A percentile compares a stretch with the other conserved stretches of the same genome.
These are phyloP conservation scores for Solanum dulcamara DNA, from an alignment of 257 asterid species.

Conservation along the genomic window DNA sequence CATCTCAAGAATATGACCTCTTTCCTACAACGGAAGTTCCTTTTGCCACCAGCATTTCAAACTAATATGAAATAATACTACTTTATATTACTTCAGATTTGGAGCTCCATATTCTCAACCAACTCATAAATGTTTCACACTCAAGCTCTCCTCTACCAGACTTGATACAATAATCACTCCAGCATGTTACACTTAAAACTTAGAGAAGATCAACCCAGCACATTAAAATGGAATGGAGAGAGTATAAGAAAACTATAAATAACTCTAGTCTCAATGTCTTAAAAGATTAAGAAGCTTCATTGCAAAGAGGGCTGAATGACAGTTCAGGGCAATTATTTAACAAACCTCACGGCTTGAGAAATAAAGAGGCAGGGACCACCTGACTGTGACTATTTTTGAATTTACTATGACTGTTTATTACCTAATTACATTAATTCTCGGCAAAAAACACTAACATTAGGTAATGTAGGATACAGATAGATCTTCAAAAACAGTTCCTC, in stretches of 20 bases:
- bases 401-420: not conserved
- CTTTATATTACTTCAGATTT: not conserved
- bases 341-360: not conserved
- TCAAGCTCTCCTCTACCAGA: not conserved
- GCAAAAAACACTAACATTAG: not conserved
- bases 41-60: not conserved
- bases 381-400: not conserved
- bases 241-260: not conserved
- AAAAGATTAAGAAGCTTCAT: not conserved
- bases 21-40: not conserved
- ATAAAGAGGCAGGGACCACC: not conserved
- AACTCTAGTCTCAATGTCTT: not conserved
- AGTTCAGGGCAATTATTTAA: not conserved
- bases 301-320: not conserved
- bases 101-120: not conserved
- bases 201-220: not conserved
- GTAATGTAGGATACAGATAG: constrained; percentile 68
- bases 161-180: not conserved
- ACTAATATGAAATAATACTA: not conserved
- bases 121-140: not conserved
- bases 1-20: not conserved
- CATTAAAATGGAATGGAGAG: not conserved
- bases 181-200: not conserved
- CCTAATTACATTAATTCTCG: not conserved
- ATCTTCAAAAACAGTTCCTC: constrained; percentile 92